Percentiles rank a stretch among this genome's conserved stretches.
phyloP scores from a whole-genome alignment of 2,329 filamentous ascomycete genomes.

The Fusarium sp. region DNA sequence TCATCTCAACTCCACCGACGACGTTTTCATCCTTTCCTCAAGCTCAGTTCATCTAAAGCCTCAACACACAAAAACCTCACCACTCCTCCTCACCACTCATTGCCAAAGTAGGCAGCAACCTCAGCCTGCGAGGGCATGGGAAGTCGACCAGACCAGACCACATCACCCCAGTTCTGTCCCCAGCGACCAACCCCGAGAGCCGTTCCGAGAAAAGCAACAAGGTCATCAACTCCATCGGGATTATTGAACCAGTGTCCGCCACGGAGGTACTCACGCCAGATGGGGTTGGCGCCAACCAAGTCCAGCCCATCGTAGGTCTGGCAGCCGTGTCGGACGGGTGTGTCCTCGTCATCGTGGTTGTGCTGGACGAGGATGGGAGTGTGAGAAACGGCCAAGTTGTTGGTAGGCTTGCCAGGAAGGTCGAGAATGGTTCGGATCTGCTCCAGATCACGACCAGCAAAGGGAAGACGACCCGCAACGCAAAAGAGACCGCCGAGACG shows the following conservation, averaged over 20 bases:
- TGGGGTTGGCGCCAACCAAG: conserved; percentile 53
- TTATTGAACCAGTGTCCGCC: conserved; percentile 61
- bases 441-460: conserved; percentile 45
- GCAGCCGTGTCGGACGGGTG: conserved; percentile 52
- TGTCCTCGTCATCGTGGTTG: conserved; percentile 56
- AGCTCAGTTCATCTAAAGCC: not conserved
- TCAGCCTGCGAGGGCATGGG: not conserved
- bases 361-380: conserved; percentile 60
- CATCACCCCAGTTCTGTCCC: not conserved
- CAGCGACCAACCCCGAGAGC: not conserved
- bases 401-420: conserved; percentile 38
- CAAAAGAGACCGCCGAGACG: conserved; percentile 51
- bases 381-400: conserved; percentile 48
- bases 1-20: not conserved
- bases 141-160: not conserved
- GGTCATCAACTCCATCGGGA: conserved; percentile 57
- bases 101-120: not conserved
- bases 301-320: conserved; percentile 50
- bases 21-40: not conserved
- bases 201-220: conserved; percentile 48
- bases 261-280: conserved; percentile 55
- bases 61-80: not conserved
- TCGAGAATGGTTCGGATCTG: conserved; percentile 49
- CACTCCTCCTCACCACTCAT: not conserved
- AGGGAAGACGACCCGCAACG: conserved; percentile 52